phyloP scores from a whole-genome alignment of 2,329 filamentous ascomycete species.

The Neurospora crassa region DNA sequence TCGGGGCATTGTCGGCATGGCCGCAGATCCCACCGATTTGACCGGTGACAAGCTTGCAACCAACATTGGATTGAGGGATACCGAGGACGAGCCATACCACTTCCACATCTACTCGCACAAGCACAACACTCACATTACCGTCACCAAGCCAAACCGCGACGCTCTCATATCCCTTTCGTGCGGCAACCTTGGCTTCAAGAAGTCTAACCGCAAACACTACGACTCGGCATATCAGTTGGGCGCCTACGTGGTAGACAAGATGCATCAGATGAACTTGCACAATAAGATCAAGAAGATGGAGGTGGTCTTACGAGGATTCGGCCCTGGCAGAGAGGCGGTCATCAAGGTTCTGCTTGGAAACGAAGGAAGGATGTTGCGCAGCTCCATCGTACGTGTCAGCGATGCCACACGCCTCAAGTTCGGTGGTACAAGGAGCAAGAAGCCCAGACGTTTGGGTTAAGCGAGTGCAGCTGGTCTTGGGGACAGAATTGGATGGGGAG shows the following conservation, averaged over 20 bases:
- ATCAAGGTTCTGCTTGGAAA: constrained; percentile 80
- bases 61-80: constrained; percentile 16
- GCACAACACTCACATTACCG: constrained; percentile 92
- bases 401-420: constrained; percentile 91
- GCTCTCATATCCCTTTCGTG: constrained; percentile 71
- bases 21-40: background rate
- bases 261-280: constrained; percentile 73
- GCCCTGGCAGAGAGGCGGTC: constrained; percentile 76
- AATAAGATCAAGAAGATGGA: constrained; percentile 69
- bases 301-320: constrained; percentile 77
- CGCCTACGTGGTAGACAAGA: constrained; percentile 71
- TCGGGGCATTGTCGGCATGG: constrained; percentile 6
- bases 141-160: constrained; percentile 72
- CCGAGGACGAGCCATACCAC: constrained; percentile 58
- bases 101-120: constrained; percentile 80
- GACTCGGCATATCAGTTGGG: constrained; percentile 89
- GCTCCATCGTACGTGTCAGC: constrained; percentile 67
- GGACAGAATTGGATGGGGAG: background rate
- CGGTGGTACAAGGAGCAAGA: constrained; percentile 81
- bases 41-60: constrained; percentile 10
- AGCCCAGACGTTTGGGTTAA: constrained; percentile 69
- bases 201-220: constrained; percentile 70
- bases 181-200: constrained; percentile 87
- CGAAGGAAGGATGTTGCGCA: constrained; percentile 68
- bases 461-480: background rate